Evolutionary conservation across 192 early-diverging fungal species (phyloP).

Genomic region (Rhizoclosmatium sp.): DNA sequence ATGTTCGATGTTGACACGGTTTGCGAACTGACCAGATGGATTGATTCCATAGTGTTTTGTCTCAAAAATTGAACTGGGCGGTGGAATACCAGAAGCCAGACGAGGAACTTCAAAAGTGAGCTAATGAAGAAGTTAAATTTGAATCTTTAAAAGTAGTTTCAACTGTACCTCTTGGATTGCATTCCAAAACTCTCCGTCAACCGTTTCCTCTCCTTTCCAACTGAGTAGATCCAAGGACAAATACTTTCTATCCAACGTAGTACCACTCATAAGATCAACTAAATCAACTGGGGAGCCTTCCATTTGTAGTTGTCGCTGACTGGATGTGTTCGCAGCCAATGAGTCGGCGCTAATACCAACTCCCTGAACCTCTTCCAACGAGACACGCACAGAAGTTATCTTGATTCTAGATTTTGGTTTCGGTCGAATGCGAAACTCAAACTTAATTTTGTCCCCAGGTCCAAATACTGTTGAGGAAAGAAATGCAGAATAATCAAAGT

Average conservation of each 20-base stretch:
- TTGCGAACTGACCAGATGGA: constrained; percentile 41
- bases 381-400: constrained; percentile 31
- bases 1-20: constrained; percentile 35
- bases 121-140: constrained; percentile 2
- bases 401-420: constrained; percentile 5
- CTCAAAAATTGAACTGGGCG: constrained; percentile 19
- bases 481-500: constrained; percentile 25
- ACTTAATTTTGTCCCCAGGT: constrained; percentile 25
- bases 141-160: neutral
- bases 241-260: constrained; percentile 29
- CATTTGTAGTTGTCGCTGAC: neutral
- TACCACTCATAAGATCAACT: constrained; percentile 19
- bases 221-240: constrained; percentile 15
- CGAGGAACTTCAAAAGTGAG: constrained; percentile 33
- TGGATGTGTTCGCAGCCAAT: neutral
- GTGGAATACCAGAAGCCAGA: constrained; percentile 4
- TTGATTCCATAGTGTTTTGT: constrained; percentile 31
- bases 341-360: constrained; percentile 17
- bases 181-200: constrained; percentile 39
- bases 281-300: neutral
- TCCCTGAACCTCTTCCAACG: constrained; percentile 40
- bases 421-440: constrained; percentile 29
- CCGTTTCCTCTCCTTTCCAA: constrained; percentile 35
- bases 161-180: constrained; percentile 23
- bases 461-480: constrained; percentile 28